Conservation (phyloP, 495 filamentous ascomycete species). For the Glarea lozoyensis region DNA sequence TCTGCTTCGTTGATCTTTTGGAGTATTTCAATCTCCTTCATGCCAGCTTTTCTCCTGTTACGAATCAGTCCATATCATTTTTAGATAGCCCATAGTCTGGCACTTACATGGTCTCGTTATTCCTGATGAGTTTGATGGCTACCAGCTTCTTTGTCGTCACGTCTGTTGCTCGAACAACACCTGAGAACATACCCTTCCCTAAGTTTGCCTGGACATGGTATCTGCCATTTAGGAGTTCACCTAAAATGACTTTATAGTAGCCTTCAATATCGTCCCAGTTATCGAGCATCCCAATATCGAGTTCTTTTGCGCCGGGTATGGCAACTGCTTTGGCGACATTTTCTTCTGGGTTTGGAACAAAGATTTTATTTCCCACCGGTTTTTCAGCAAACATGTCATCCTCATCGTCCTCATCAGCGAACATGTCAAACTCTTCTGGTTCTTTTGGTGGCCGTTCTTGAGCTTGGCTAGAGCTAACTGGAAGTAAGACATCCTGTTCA, state of each 20-base stretch:
- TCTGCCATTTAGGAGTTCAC: conserved; percentile 78
- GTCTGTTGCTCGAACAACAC: conserved; percentile 87
- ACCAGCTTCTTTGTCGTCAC: conserved; percentile 60
- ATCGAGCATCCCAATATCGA: conserved; percentile 78
- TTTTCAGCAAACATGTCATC: conserved; percentile 80
- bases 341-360: conserved; percentile 30
- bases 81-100: neutral
- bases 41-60: conserved; percentile 67
- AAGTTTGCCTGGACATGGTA: conserved; percentile 82
- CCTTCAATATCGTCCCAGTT: conserved; percentile 91
- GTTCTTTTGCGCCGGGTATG: conserved; percentile 51
- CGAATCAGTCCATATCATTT: conserved; percentile 19
- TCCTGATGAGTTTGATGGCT: conserved; percentile 90
- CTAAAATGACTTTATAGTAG: conserved; percentile 86
- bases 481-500: conserved; percentile 48
- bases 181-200: conserved; percentile 94
- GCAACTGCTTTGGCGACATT: conserved; percentile 28
- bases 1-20: conserved; percentile 75
- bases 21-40: conserved; percentile 88
- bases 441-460: conserved; percentile 14
- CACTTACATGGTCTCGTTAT: conserved; percentile 77
- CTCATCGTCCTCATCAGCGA: conserved; percentile 82
- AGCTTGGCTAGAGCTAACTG: conserved; percentile 11
- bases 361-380: conserved; percentile 9
- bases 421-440: conserved; percentile 83